These are phyloP conservation scores for Rosa chinensis DNA, from an alignment of 306 rosid genomes.

Conservation along the genomic window DNA sequence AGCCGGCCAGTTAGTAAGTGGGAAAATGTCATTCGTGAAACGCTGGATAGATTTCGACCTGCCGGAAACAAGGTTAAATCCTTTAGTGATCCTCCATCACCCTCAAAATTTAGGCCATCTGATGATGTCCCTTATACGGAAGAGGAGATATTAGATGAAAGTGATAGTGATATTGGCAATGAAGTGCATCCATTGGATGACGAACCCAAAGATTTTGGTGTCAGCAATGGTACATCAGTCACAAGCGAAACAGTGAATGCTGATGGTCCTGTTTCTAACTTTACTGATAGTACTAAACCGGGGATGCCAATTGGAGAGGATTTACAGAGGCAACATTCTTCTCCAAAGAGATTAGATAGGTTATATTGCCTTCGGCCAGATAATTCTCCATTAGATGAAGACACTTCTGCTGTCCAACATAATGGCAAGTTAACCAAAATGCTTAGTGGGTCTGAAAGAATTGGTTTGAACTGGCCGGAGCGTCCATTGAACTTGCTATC, in stretches of 20 bases:
- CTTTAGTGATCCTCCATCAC: slow-evolving; percentile 92
- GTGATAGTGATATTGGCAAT: slow-evolving; percentile 80
- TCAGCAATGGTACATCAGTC: slow-evolving; percentile 17
- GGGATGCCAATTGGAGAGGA: slow-evolving; percentile 30
- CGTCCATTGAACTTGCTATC: slow-evolving; percentile 66
- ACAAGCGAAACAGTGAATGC: slow-evolving; percentile 23
- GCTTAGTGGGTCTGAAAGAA: slow-evolving; percentile 75
- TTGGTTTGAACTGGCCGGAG: slow-evolving; percentile 95
- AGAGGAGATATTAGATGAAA: slow-evolving; percentile 69
- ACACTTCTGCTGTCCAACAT: slow-evolving; percentile 36
- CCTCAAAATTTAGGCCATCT: slow-evolving; percentile 75
- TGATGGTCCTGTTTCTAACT: slow-evolving; percentile 37
- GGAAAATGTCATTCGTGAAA: slow-evolving; percentile 74
- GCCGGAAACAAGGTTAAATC: slow-evolving; percentile 54
- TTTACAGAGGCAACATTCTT: slow-evolving; percentile 47
- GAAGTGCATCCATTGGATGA: slow-evolving; percentile 77
- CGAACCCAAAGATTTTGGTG: slow-evolving; percentile 40
- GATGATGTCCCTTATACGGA: slow-evolving; percentile 60
- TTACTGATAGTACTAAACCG: slow-evolving; percentile 35
- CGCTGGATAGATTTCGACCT: slow-evolving; percentile 64
- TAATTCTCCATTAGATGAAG: slow-evolving; percentile 27
- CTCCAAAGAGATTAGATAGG: slow-evolving; percentile 62
- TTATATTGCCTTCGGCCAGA: slow-evolving; percentile 56
- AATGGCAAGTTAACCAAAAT: slow-evolving; percentile 52
- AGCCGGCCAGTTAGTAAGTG: slow-evolving; percentile 73